Conservation (phyloP, 768 basidiomycete species). For the Heimioporus sp. region DNA sequence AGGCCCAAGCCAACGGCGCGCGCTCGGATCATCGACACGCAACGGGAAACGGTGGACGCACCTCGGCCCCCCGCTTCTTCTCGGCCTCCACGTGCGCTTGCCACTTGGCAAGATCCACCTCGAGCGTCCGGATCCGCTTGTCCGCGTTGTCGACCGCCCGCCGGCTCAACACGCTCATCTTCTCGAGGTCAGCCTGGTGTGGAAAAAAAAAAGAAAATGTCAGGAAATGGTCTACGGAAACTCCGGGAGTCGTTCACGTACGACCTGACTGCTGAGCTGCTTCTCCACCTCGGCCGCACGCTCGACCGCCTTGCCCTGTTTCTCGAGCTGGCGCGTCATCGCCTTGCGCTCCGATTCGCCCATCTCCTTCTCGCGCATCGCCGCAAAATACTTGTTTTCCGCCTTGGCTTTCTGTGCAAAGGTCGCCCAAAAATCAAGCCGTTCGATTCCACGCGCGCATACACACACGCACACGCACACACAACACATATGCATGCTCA, state of each 20-base stretch:
- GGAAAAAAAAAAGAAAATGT: neutral
- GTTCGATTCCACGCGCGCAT: no score
- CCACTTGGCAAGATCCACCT: conserved; percentile 34
- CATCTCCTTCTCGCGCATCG: conserved; percentile 87
- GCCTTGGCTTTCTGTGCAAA: conserved; percentile 82
- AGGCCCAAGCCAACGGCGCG: neutral
- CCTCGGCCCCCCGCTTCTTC: conserved; percentile 39
- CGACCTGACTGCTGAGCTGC: conserved; percentile 55
- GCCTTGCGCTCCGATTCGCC: conserved; percentile 73
- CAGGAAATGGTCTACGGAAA: neutral
- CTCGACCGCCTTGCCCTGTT: conserved; percentile 64
- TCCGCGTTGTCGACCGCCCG: conserved; percentile 29
- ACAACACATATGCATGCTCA: conserved; percentile 21
- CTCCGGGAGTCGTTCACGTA: conserved; percentile 34
- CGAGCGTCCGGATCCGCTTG: conserved; percentile 27
- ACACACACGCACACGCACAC: no score
- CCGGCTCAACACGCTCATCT: conserved; percentile 38
- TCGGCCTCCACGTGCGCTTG: conserved; percentile 37
- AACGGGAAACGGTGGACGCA: conserved; percentile 19
- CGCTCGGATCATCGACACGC: no score
- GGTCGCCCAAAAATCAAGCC: neutral
- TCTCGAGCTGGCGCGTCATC: conserved; percentile 52
- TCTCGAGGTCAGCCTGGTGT: conserved; percentile 41
- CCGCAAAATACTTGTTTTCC: conserved; percentile 91
- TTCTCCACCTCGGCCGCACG: conserved; percentile 63